A percentile compares a stretch with the other conserved stretches of the same genome.
Evolutionary conservation across 2,329 filamentous ascomycete species (phyloP).

Genomic region (Aciculosporium take): DNA sequence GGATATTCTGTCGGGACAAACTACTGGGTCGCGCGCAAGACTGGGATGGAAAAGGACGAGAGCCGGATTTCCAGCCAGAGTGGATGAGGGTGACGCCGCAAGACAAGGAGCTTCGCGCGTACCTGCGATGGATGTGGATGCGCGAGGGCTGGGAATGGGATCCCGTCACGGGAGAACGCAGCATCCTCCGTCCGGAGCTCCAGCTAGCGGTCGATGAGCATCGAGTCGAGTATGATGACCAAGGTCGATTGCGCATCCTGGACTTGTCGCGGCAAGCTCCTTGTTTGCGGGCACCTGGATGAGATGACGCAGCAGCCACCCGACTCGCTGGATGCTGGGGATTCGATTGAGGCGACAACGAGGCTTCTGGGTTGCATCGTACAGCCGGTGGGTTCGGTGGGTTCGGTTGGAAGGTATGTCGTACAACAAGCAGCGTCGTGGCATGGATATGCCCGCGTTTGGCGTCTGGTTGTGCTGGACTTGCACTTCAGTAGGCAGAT

Average conservation of each 20-base stretch:
- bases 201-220: constrained; percentile 42
- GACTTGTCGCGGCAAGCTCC: constrained; percentile 7
- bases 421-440: too few relatives aligned
- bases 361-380: too few relatives aligned
- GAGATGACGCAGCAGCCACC: too few relatives aligned
- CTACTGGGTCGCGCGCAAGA: constrained; percentile 51
- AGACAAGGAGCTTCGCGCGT: constrained; percentile 84
- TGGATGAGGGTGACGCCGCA: constrained; percentile 75
- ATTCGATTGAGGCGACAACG: too few relatives aligned
- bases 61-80: constrained; percentile 57
- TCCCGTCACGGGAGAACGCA: constrained; percentile 50
- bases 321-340: too few relatives aligned
- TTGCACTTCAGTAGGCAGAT: too few relatives aligned
- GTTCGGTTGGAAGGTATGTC: too few relatives aligned
- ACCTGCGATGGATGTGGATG: constrained; percentile 83
- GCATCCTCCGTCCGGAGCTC: constrained; percentile 37
- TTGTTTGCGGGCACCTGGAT: too few relatives aligned
- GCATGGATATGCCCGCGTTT: too few relatives aligned
- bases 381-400: too few relatives aligned
- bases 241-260: constrained; percentile 31
- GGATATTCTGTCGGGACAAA: constrained; percentile 79
- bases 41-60: constrained; percentile 46
- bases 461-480: too few relatives aligned
- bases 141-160: constrained; percentile 76
- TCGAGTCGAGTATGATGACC: constrained; percentile 40